Percentiles rank a stretch among this genome's conserved stretches.
phyloP scores from a whole-genome alignment of 75 land plant genomes.

The Selaginella tamariscina region DNA sequence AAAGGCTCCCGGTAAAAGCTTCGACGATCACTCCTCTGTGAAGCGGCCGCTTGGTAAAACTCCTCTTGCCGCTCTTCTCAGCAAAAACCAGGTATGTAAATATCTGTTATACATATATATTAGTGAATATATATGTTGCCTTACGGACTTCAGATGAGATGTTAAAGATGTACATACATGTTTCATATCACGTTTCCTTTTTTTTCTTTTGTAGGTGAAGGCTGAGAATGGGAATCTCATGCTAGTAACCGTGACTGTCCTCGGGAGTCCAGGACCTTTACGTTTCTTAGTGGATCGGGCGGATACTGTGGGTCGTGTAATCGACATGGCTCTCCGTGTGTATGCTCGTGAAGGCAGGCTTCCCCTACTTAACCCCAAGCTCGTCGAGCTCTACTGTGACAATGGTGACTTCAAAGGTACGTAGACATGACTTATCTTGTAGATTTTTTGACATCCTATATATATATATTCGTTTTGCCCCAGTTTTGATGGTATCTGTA shows the following conservation, averaged over 20 bases:
- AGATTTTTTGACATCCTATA: no score
- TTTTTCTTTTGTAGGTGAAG: neutral
- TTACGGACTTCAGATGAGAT: neutral
- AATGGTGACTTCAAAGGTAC: constrained; percentile 43
- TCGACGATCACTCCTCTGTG: neutral
- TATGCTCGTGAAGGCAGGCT: constrained; percentile 62
- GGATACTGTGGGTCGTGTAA: constrained; percentile 33
- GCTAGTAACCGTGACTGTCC: constrained; percentile 39
- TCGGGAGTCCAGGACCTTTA: constrained; percentile 63
- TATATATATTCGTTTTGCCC: neutral
- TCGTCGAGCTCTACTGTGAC: constrained; percentile 44
- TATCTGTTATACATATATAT: neutral
- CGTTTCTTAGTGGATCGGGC: constrained; percentile 39
- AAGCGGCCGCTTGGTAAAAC: neutral
- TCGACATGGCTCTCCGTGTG: constrained; percentile 37
- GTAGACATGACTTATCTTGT: no score
- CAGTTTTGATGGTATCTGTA: neutral
- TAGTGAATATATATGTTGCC: neutral
- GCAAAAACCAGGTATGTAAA: constrained; percentile 7
- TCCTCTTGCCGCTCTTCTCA: constrained; percentile 7
- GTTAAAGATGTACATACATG: neutral
- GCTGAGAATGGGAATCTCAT: constrained; percentile 10
- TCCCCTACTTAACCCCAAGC: constrained; percentile 39
- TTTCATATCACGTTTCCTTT: neutral
- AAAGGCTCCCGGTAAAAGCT: neutral